Percentiles rank a stretch among this genome's conserved stretches.
Conservation (phyloP, 345 rosid species). For the Aquilaria malaccensis region DNA sequence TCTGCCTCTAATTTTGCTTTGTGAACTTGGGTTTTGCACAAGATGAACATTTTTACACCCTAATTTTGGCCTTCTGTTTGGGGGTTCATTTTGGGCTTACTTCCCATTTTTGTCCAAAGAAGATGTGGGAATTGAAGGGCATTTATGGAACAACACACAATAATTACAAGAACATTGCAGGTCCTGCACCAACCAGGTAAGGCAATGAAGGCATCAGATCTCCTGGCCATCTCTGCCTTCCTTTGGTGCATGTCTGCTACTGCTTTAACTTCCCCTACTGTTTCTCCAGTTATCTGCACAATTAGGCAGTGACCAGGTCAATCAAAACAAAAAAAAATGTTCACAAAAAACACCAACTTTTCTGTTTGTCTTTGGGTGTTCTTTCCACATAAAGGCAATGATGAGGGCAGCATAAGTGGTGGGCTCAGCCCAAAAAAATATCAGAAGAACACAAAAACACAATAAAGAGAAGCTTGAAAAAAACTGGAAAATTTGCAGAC, state of each 20-base stretch:
- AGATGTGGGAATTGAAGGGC: not conserved
- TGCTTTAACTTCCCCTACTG: slow-evolving; percentile 78
- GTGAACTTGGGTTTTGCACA: too few relatives aligned
- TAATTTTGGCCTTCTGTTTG: too few relatives aligned
- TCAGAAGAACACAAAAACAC: not conserved
- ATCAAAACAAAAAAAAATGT: slow-evolving; percentile 6
- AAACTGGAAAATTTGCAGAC: slow-evolving; percentile 8
- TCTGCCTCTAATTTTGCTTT: too few relatives aligned
- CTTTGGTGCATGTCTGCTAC: slow-evolving; percentile 84
- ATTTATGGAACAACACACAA: not conserved
- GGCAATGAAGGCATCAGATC: slow-evolving; percentile 75
- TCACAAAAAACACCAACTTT: slow-evolving; percentile 11
- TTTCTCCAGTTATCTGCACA: slow-evolving; percentile 66
- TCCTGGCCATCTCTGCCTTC: slow-evolving; percentile 80
- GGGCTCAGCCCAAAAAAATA: slow-evolving; percentile 21
- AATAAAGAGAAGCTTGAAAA: not conserved
- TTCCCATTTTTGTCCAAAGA: too few relatives aligned
- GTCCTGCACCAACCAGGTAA: slow-evolving; percentile 47
- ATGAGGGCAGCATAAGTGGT: slow-evolving; percentile 20
- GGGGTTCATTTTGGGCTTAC: too few relatives aligned
- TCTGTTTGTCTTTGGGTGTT: not conserved
- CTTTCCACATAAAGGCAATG: slow-evolving; percentile 15
- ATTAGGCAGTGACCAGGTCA: slow-evolving; percentile 5
- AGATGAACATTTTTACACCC: too few relatives aligned
- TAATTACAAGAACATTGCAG: not conserved